A percentile compares a stretch with the other conserved stretches of the same genome.
Evolutionary conservation across 768 basidiomycete species (phyloP).

Genomic region (Suillus paluster): DNA sequence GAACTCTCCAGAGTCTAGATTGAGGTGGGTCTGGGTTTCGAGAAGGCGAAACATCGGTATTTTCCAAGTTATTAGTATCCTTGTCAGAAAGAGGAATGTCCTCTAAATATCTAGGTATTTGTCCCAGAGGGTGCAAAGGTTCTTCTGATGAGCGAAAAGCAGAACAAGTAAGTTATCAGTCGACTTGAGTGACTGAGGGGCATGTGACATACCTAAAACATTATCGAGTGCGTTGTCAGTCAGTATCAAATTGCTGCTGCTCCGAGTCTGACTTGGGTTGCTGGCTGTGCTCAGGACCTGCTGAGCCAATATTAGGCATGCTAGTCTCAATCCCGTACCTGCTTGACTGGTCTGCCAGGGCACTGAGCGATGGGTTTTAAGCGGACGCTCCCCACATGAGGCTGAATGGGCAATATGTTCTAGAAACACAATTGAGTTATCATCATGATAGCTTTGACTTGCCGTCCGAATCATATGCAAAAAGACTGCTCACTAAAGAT

Average conservation of each 20-base stretch:
- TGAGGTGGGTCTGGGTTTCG: background rate
- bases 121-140: background rate
- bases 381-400: background rate
- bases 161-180: background rate
- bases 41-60: background rate
- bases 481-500: background rate
- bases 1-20: background rate
- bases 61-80: background rate
- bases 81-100: background rate
- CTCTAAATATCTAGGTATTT: background rate
- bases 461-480: too few species aligned
- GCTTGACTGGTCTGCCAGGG: background rate
- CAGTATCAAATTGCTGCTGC: background rate
- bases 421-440: too few species aligned
- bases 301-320: background rate
- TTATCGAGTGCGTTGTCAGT: background rate
- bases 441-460: too few species aligned
- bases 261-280: background rate
- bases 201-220: background rate
- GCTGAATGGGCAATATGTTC: background rate
- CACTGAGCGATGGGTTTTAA: background rate
- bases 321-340: background rate
- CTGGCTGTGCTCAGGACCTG: background rate
- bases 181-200: background rate
- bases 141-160: background rate